Evolutionary conservation across 148 eudicot species (phyloP), one percentile per base, ranked within the genome.

Genomic region (Rhododendron griersonianum): DNA sequence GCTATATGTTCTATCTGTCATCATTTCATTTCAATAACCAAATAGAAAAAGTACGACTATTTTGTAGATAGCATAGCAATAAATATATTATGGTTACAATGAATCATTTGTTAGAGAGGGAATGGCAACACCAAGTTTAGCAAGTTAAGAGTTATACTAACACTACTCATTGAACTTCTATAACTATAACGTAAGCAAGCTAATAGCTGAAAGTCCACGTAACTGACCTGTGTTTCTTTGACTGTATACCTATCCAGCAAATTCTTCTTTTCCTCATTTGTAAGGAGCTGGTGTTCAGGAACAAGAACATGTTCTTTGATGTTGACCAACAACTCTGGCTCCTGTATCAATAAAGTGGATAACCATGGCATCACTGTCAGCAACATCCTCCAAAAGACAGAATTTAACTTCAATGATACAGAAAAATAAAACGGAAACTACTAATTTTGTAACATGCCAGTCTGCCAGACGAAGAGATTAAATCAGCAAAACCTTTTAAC

Each of bases 171-270:
- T 37, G 30, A 74, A 51, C 47, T 6, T 30, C 35, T 11, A 33
- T 67, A 45, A 10, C 61, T 55, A 16, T 16, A 9, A 47, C 50
- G 7, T 41, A 41, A 53, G 16, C 69, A 73, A 75, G 37, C 48
- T 0, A n/a, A 48, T 71, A 18, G 55, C 30, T 39, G 21, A 21
- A 74, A 74, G 39, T 21, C 48, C 80, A n/a, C 7, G 59, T 4
- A 78, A 92, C 90, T 59, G 74, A 95, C 99, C 99, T 96, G 99
- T 30, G 99, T 96, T 89, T 95, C 98, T 88, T 96, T 96, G 85
- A 96, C 98, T 0, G 99, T 96, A 80, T 95, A 96, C 86, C 99
- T 89, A 83, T 93, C 92, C 85, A 96, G 92, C 90, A 96, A 89
- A 30, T 94, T 91, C 89, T 96, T 95, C 92, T 96, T 96, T 86